These are phyloP conservation scores for Citrus cavaleriei DNA, from an alignment of 345 rosid species.

Conservation along the genomic window DNA sequence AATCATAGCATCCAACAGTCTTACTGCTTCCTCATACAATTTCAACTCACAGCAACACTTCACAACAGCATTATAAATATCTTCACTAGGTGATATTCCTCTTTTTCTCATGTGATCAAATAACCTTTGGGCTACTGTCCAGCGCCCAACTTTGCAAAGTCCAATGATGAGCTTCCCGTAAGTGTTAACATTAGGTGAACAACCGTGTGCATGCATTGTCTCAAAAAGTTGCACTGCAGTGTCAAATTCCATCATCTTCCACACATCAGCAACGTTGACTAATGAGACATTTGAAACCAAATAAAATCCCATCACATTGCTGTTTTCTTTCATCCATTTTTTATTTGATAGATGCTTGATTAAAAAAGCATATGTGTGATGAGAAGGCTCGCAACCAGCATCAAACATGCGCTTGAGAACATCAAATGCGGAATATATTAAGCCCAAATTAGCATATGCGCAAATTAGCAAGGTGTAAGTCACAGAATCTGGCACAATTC, in stretches of 20 bases:
- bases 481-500: conserved; percentile 62
- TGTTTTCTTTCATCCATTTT: conserved; percentile 34
- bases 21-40: conserved; percentile 46
- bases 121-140: conserved; percentile 48
- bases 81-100: conserved; percentile 56
- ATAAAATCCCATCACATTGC: conserved; percentile 19
- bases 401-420: conserved; percentile 78
- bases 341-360: conserved; percentile 49
- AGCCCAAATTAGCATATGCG: conserved; percentile 62
- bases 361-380: conserved; percentile 54
- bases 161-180: conserved; percentile 60
- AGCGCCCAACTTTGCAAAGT: conserved; percentile 54
- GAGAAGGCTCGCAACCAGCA: conserved; percentile 77
- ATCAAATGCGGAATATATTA: conserved; percentile 54
- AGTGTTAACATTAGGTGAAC: conserved; percentile 54
- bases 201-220: conserved; percentile 58
- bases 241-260: conserved; percentile 60
- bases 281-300: conserved; percentile 25
- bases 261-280: conserved; percentile 37
- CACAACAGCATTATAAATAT: conserved; percentile 53
- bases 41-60: conserved; percentile 54
- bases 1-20: conserved; percentile 53
- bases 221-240: conserved; percentile 50
- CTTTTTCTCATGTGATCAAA: conserved; percentile 48
- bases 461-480: conserved; percentile 57